A percentile compares a stretch with the other conserved stretches of the same genome.
Evolutionary conservation across 2,329 filamentous ascomycete species (phyloP).

Genomic region (Thelonectria olida): DNA sequence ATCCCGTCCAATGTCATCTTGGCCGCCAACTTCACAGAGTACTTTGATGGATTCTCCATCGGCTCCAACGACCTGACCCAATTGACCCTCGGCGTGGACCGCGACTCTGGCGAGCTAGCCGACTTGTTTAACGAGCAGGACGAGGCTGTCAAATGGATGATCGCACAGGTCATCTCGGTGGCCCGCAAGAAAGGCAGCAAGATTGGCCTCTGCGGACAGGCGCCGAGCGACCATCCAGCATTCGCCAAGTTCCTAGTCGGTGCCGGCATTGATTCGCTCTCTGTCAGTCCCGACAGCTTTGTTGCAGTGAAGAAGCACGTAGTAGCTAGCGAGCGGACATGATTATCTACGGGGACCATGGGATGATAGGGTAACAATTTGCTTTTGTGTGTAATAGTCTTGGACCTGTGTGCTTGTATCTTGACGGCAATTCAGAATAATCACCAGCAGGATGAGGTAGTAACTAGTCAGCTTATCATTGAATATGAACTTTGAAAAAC

Average conservation of each 20-base stretch:
- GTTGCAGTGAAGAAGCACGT: conserved; percentile 46
- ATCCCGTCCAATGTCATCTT: conserved; percentile 53
- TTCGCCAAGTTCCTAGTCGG: conserved; percentile 49
- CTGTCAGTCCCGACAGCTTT: conserved; percentile 51
- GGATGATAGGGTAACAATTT: too few species aligned
- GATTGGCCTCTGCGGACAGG: conserved; percentile 51
- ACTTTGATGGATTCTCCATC: conserved; percentile 48
- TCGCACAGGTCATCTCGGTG: conserved; percentile 31
- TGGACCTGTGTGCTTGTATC: too few species aligned
- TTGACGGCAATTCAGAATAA: too few species aligned
- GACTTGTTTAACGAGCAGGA: conserved; percentile 51
- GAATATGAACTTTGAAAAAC: too few species aligned
- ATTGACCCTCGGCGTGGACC: conserved; percentile 50
- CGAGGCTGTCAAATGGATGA: conserved; percentile 51
- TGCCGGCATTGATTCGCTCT: conserved; percentile 49
- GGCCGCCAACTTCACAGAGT: conserved; percentile 44
- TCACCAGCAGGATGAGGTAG: too few species aligned
- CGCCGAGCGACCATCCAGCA: conserved; percentile 47
- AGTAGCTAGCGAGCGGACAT: conserved; percentile 16
- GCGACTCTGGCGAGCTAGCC: conserved; percentile 47
- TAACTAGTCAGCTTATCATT: too few species aligned
- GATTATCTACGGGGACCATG: too few species aligned
- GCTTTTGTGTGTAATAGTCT: too few species aligned
- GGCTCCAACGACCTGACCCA: conserved; percentile 53
- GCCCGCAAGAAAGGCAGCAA: conserved; percentile 44